Evolutionary conservation across 2,329 filamentous ascomycete genomes (phyloP), one percentile per base, ranked within the genome.

Genomic region (Alternaria arbusti): DNA sequence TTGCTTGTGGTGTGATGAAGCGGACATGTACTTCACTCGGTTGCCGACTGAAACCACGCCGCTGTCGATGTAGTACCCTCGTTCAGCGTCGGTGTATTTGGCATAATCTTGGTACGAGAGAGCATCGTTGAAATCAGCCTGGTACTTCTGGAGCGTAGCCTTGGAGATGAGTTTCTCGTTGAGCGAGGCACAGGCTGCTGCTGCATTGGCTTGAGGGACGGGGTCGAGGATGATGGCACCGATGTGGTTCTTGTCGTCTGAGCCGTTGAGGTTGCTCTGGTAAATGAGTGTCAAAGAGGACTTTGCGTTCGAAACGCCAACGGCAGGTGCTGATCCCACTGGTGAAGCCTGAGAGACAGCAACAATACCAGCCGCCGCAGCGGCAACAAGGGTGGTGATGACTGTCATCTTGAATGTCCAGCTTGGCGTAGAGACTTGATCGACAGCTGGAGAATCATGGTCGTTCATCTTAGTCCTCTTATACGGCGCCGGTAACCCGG

Each of bases 261-360:
- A 83, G 8, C 76, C 79, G 69, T 87, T 87, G 23, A 87, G 76
- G 44, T 86, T 86, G 74, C 87, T 87, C 69, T 86, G 85, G 63
- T 84, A 87, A 9, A 86, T 70, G 7, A 86, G 75, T 0, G 84
- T 85, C 57, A 86, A 69, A 1, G 84, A 86, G 1, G 81, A 83
- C 23, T 80, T 68, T 3, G 71, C 71, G 40, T 78, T 78, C 2
- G 74, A 71, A 2, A 67, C 64, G 44, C 51, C 40, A 4, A 64
- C 54, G 1, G 64, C 36, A 50, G 59, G 66, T 61, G 65, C 68
- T 36, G 62, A 30, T 30, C 70, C 69, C 6, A 32, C 54, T 11
- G 74, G 72, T 17, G 66, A 69, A 28, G 68, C 68, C 20, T 62
- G 55, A 26, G 70, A 62, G 10, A 73, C 44, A n/a, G 68, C 57